Percentiles rank a stretch among this genome's conserved stretches.
phyloP scores from a whole-genome alignment of 176 grass and related monocot genomes.

The Phoenix dactylifera region DNA sequence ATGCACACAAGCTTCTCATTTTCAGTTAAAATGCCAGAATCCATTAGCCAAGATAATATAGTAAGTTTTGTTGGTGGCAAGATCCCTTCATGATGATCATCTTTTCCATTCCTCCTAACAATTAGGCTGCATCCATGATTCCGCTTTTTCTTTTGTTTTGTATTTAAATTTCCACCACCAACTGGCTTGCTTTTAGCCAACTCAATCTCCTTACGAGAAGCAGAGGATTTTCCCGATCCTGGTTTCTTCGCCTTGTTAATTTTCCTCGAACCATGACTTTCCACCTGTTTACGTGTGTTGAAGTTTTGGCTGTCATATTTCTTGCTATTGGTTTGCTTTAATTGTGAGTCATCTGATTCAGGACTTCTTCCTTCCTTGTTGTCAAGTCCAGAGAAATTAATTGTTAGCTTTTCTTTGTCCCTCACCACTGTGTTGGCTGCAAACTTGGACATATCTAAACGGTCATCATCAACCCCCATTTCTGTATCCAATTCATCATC shows the following conservation, averaged over 20 bases:
- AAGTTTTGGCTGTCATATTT: background rate
- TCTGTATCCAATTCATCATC: constrained; percentile 8
- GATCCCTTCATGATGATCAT: background rate
- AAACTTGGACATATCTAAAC: background rate
- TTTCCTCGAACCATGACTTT: background rate
- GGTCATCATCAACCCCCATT: constrained; percentile 11
- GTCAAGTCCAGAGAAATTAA: no score
- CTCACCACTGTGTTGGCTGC: background rate
- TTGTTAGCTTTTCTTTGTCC: no score
- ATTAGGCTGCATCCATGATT: background rate
- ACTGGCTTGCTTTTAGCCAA: background rate
- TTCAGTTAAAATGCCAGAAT: constrained; percentile 34
- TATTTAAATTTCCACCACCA: background rate
- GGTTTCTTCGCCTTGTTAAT: background rate
- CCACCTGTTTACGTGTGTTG: background rate
- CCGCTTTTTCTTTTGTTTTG: background rate
- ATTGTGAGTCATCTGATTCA: no score
- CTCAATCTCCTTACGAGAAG: no score
- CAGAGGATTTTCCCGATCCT: background rate
- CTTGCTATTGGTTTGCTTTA: background rate
- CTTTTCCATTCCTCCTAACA: background rate
- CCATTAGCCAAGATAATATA: constrained; percentile 58
- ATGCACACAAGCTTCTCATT: constrained; percentile 45
- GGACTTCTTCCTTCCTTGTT: no score
- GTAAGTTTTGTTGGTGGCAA: constrained; percentile 30